Conservation (phyloP, 2,329 filamentous ascomycete genomes). For the Macrophomina phaseolina region DNA sequence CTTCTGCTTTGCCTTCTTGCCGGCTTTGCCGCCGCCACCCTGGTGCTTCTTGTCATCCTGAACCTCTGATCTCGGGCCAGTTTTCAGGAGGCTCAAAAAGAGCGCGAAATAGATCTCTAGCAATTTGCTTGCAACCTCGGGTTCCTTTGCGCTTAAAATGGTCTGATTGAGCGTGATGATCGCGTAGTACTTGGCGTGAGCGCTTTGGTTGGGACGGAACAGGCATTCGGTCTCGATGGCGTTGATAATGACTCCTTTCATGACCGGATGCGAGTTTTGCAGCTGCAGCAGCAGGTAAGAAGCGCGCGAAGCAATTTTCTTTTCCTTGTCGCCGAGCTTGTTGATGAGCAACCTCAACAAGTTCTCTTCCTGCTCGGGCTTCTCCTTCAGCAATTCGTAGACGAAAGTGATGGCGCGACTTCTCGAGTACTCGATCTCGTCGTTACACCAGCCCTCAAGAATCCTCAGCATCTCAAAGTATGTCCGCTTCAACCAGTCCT, state of each 20-base stretch:
- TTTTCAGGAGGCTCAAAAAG: conserved; percentile 83
- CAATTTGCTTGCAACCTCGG: conserved; percentile 77
- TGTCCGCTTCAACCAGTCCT: conserved; percentile 92
- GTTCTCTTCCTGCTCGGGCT: conserved; percentile 96
- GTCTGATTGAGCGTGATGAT: conserved; percentile 98
- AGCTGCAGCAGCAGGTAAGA: conserved; percentile 94
- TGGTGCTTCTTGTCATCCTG: conserved; percentile 54
- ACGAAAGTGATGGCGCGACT: conserved; percentile 88
- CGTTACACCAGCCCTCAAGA: conserved; percentile 89
- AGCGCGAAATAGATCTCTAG: conserved; percentile 91
- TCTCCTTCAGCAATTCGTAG: conserved; percentile 89
- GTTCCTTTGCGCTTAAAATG: conserved; percentile 83
- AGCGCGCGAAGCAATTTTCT: conserved; percentile 91
- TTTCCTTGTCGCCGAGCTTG: conserved; percentile 93
- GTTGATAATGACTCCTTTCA: conserved; percentile 88
- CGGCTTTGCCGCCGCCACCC: conserved; percentile 60
- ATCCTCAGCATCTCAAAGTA: conserved; percentile 95
- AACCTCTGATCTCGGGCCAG: conserved; percentile 49
- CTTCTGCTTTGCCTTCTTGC: conserved; percentile 59
- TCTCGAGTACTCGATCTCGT: conserved; percentile 93
- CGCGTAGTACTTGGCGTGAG: conserved; percentile 92
- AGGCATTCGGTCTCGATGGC: conserved; percentile 87
- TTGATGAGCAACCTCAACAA: conserved; percentile 89
- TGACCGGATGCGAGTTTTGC: conserved; percentile 84
- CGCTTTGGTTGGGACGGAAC: conserved; percentile 83